Conservation (phyloP, 106 monocot species). For the Triglochin maritima region DNA sequence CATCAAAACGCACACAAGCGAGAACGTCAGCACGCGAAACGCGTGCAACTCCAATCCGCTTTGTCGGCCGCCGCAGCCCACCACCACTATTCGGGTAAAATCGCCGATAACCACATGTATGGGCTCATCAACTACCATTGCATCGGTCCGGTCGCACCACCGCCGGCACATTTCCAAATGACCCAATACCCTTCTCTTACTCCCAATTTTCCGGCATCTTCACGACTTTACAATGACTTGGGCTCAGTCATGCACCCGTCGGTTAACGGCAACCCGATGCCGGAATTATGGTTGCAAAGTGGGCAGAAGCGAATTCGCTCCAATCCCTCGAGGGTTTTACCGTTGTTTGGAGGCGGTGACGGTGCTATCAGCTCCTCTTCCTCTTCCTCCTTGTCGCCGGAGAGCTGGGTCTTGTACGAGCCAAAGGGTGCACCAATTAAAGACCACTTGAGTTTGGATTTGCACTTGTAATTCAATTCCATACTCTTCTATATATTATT, state of each 20-base stretch:
- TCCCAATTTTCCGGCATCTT: not conserved
- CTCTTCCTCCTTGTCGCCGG: constrained; percentile 1
- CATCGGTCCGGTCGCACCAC: not conserved
- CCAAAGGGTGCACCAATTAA: no score
- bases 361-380: not conserved
- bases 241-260: constrained; percentile 21
- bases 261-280: constrained; percentile 18
- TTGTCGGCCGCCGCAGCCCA: constrained; percentile 33
- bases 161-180: not conserved
- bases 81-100: constrained; percentile 29
- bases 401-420: constrained; percentile 4
- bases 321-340: not conserved
- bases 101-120: constrained; percentile 60
- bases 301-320: not conserved
- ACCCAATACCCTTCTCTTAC: not conserved
- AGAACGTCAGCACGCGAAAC: constrained; percentile 83
- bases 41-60: constrained; percentile 60
- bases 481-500: no score
- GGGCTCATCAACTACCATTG: constrained; percentile 57
- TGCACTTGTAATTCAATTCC: constrained; percentile 21
- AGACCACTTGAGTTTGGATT: constrained; percentile 34
- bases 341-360: constrained; percentile 3
- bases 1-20: constrained; percentile 98
- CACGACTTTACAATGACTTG: no score
- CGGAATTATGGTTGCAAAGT: constrained; percentile 11